Evolutionary conservation across 768 basidiomycete genomes (phyloP), one percentile per base, ranked within the genome.

Genomic region (Mycena rosella): DNA sequence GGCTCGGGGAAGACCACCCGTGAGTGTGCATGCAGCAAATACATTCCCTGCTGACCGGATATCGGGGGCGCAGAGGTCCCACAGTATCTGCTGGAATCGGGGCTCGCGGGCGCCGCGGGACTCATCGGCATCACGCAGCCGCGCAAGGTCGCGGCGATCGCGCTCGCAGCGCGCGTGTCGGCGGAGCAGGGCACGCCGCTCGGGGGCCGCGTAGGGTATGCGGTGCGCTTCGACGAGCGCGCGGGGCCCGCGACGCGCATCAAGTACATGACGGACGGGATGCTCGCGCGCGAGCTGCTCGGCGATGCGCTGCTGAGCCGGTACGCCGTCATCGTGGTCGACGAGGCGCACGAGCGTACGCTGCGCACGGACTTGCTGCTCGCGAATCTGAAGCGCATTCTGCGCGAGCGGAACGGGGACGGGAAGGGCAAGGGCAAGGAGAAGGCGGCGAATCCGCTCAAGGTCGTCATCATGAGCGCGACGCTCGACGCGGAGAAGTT

Each of bases 1-100:
- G 98, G 98, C 15, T 98, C 96, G 22, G 98, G 98, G 69, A 99
- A 99, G 82, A 97, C 97, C 0, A 99, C 98, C 54, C 97, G 97
- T 97, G 42, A 60, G 56, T 51, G n/a, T n/a, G n/a, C n/a, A n/a
- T n/a, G n/a, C n/a, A n/a, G n/a, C n/a, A n/a, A n/a, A n/a, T n/a
- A n/a, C n/a, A n/a, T n/a, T n/a, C n/a, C n/a, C n/a, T n/a, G n/a
- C n/a, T n/a, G n/a, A n/a, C n/a, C n/a, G n/a, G n/a, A n/a, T 40
- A 18, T 10, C 17, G 38, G 5, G 17, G 14, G 17, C 14, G 40
- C 81, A 99, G 97, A 99, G 85, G 89, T 99, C 53, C 98, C 98
- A 0, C 98, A 99, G 75, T 99, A 97, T 76, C 83, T 99, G 29
- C 87, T 96, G 63, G 95, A 96, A 75, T 89, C 92, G 22, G 91